Conservation (phyloP, 441 rosid species). For the Pelargonium myrrhifolium region DNA sequence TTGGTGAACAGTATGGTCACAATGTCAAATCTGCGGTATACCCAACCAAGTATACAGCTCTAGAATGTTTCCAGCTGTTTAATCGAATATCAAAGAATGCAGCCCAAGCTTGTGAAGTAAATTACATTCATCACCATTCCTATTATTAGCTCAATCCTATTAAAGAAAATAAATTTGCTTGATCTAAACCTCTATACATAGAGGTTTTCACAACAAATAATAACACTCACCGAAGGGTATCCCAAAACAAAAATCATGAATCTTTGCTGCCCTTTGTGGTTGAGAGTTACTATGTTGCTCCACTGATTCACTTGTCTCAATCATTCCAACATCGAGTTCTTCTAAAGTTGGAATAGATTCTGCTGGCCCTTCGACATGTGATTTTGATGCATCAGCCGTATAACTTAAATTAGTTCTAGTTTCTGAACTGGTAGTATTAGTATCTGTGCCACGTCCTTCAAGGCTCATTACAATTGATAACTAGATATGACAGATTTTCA, state of each 20-base stretch:
- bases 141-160: too few relatives aligned
- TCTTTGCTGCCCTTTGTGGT: constrained; percentile 47
- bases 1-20: too few relatives aligned
- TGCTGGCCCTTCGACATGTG: constrained; percentile 29
- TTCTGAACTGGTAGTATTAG: constrained; percentile 21
- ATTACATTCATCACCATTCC: too few relatives aligned
- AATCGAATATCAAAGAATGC: too few relatives aligned
- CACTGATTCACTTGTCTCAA: constrained; percentile 19
- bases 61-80: too few relatives aligned
- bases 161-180: too few relatives aligned
- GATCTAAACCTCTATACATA: background rate
- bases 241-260: constrained; percentile 90
- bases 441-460: constrained; percentile 30
- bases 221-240: constrained; percentile 71
- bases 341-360: constrained; percentile 19
- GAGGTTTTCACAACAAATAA: background rate
- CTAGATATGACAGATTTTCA: constrained; percentile 24
- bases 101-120: too few relatives aligned
- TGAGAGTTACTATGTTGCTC: constrained; percentile 28
- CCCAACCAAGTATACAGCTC: too few relatives aligned
- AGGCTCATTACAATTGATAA: constrained; percentile 41
- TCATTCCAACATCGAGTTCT: constrained; percentile 18
- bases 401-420: constrained; percentile 27
- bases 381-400: constrained; percentile 39
- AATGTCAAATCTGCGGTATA: too few relatives aligned